phyloP scores from a whole-genome alignment of 1,284 basidiomycete species.

The Mycosarcoma mackinlayi region DNA sequence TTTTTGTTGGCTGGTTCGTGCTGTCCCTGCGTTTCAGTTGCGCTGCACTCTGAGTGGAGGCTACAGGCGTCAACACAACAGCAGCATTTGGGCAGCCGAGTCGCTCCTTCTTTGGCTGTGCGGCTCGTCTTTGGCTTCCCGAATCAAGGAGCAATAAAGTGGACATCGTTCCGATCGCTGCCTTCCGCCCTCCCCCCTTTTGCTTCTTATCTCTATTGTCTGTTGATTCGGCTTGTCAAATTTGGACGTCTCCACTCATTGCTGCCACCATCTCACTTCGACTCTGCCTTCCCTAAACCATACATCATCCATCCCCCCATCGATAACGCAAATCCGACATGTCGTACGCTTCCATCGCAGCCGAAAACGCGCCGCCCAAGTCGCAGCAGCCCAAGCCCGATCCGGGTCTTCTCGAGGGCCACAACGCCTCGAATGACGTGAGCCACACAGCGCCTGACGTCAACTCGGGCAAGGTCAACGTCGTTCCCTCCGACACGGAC shows the following conservation, averaged over 20 bases:
- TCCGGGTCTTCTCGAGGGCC: constrained; percentile 48
- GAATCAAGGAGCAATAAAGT: neutral
- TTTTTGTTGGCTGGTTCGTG: no score
- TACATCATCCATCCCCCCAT: neutral
- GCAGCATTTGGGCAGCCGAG: no score
- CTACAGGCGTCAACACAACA: no score
- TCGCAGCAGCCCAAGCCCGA: constrained; percentile 54
- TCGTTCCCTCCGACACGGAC: constrained; percentile 48
- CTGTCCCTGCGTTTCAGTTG: no score
- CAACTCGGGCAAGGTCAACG: constrained; percentile 55
- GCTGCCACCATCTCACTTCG: no score
- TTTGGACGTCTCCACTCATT: no score
- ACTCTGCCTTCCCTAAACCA: no score
- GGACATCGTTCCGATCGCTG: neutral
- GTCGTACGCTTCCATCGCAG: constrained; percentile 55
- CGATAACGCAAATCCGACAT: constrained; percentile 9
- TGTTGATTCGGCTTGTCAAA: no score
- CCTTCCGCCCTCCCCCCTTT: neutral
- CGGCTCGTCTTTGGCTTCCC: neutral
- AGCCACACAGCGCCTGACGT: constrained; percentile 38
- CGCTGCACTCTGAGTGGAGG: no score
- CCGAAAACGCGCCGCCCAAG: constrained; percentile 49
- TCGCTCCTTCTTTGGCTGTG: no score
- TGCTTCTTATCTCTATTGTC: neutral
- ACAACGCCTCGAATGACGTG: constrained; percentile 10